Evolutionary conservation across 192 early-diverging fungal species (phyloP).

Genomic region (Umbelopsis isabellina): DNA sequence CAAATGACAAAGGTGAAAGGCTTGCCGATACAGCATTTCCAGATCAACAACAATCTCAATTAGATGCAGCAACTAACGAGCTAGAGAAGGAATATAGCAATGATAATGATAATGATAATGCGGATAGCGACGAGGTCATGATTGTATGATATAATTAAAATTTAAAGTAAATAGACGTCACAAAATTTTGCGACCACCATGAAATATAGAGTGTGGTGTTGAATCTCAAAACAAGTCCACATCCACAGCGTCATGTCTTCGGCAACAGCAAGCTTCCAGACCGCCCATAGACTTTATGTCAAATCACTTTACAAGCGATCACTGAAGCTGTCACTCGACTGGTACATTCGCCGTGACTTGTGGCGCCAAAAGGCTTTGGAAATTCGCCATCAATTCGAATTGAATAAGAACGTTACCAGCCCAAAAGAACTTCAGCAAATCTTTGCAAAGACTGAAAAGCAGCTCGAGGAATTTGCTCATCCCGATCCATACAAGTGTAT

Average conservation of each 20-base stretch:
- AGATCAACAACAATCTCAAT: not conserved
- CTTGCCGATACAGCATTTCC: not conserved
- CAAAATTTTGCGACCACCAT: not conserved
- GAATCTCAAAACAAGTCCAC: constrained; percentile 15
- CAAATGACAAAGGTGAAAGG: not conserved
- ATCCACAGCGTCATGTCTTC: constrained; percentile 43
- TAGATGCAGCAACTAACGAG: not conserved
- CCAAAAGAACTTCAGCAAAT: constrained; percentile 72
- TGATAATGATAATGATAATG: not conserved
- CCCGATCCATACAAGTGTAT: constrained; percentile 86
- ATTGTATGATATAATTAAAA: constrained; percentile 20
- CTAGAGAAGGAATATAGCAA: not conserved
- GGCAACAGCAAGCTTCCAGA: constrained; percentile 37
- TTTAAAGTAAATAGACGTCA: not conserved
- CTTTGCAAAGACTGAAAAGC: constrained; percentile 71
- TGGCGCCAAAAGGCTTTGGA: constrained; percentile 83
- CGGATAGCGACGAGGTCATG: not conserved
- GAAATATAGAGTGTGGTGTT: too few species aligned
- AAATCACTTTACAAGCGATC: constrained; percentile 84
- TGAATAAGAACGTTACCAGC: constrained; percentile 72
- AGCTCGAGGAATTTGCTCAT: constrained; percentile 74
- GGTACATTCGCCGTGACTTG: constrained; percentile 82
- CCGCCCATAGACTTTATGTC: constrained; percentile 72
- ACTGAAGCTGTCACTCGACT: constrained; percentile 81
- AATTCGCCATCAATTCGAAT: constrained; percentile 85